Evolutionary conservation across 2,329 filamentous ascomycete species (phyloP).

Genomic region (Diaporthe vexans): DNA sequence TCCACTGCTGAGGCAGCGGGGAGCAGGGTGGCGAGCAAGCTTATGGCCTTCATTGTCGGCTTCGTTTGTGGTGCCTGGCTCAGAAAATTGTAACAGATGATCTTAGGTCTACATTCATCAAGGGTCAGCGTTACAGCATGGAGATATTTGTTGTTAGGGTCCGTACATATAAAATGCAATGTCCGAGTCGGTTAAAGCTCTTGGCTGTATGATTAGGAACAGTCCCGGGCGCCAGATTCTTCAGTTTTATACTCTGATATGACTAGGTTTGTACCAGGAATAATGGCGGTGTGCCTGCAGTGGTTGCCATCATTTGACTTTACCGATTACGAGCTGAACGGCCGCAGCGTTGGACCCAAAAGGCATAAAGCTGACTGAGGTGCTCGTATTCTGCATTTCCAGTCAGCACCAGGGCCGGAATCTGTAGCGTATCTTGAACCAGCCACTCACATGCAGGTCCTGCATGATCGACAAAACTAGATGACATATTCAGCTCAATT

Average conservation of each 20-base stretch:
- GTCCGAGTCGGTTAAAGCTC: not conserved
- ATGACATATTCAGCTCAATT: not conserved
- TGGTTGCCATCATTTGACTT: no score
- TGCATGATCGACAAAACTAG: not conserved
- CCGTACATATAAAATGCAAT: not conserved
- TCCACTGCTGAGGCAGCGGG: slow-evolving; percentile 2
- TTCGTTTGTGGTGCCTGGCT: accelerated
- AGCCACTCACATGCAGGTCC: not conserved
- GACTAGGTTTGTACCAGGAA: not conserved
- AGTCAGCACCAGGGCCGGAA: slow-evolving; percentile 8
- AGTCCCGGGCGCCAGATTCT: not conserved
- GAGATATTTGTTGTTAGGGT: no score
- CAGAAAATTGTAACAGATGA: no score
- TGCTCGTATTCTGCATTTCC: not conserved
- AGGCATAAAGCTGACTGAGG: slow-evolving; percentile 12
- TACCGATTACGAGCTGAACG: not conserved
- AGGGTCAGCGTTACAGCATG: not conserved
- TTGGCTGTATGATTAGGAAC: not conserved
- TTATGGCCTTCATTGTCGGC: not conserved
- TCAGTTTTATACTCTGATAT: not conserved
- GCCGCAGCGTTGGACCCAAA: not conserved
- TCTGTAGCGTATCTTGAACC: not conserved
- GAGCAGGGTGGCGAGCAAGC: slow-evolving; percentile 3
- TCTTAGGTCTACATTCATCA: not conserved
- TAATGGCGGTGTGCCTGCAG: not conserved